Base-by-base conservation (phyloP, 192 early-diverging fungal species). In the Coemansia umbellata region DNA sequence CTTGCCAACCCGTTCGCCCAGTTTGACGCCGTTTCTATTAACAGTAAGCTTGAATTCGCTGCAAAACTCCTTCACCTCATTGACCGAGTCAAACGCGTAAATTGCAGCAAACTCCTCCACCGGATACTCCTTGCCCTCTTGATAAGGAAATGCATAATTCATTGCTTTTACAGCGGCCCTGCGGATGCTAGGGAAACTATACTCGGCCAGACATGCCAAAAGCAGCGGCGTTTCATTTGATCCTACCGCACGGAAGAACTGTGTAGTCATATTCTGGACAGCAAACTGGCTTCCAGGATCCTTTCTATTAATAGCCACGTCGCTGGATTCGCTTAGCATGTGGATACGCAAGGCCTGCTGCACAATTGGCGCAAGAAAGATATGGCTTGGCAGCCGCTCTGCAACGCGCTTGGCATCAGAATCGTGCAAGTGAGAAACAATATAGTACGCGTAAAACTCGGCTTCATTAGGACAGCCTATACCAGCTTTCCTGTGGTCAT, bases 371-470 rank as follows among this genome's bases (percentile, higher is more conserved):
- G 81, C 56, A 7, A 66, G 23, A 33, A 91, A 86, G 7, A 90
- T 68, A 18, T 78, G 63, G 0, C 41, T 28, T 0, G 80, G 84
- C 9, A 93, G 74, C 4, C 79, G 57, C 18, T 84, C 82, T 13
- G 84, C 80, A 28, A 82, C 74, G 2, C 85, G 81, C 17, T 83
- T 77, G 44, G 89, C 79, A 43, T 94, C 91, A 27, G 78, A 69
- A 58, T 90, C 84, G 50, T 78, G 84, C 37, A 87, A 51, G 32
- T 92, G 87, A 14, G 82, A 75, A 8, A 91, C 75, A 10, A 96
- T 79, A 52, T 90, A 86, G 76, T 96, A 96, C 0, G 91, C 94
- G 31, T 86, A 81, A 57, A 97, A 94, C 66, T 97, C 92, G 1
- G 91, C 80, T 69, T 97, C 92, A 37, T 94, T 94, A 0, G 83